Percentiles rank a stretch among this genome's conserved stretches.
phyloP scores from a whole-genome alignment of 345 rosid species.

The Acer campestre region DNA sequence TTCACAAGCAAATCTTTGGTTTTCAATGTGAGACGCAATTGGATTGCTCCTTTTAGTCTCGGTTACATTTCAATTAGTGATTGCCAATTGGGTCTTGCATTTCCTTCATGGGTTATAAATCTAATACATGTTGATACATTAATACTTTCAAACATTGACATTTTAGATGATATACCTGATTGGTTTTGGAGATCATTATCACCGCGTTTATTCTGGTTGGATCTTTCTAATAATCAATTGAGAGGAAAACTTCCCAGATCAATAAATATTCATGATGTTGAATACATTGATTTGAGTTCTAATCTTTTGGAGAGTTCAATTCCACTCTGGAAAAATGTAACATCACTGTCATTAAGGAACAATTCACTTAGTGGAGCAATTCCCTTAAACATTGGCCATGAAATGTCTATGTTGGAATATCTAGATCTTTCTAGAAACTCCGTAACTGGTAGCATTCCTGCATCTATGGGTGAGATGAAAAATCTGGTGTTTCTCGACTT shows the following conservation, averaged over 20 bases:
- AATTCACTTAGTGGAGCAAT: conserved; percentile 20
- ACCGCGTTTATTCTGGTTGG: background rate
- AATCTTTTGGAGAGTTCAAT: conserved; percentile 10
- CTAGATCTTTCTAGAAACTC: conserved; percentile 20
- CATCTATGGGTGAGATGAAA: conserved; percentile 14
- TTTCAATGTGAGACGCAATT: background rate
- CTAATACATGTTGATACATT: background rate
- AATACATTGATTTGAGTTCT: background rate
- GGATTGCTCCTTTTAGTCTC: background rate
- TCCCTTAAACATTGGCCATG: conserved; percentile 6
- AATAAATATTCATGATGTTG: too few species aligned
- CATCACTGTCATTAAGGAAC: background rate
- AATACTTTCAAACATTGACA: conserved; percentile 7
- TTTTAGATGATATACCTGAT: conserved; percentile 16
- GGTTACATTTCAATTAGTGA: too few species aligned
- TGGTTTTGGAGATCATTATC: conserved; percentile 28
- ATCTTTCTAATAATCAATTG: conserved; percentile 7
- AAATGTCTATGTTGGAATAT: background rate
- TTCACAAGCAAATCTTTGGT: background rate
- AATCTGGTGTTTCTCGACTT: too few species aligned
- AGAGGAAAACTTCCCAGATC: too few species aligned
- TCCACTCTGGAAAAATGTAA: background rate
- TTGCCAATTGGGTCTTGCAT: too few species aligned
- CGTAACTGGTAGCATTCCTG: conserved; percentile 25
- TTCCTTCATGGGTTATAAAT: too few species aligned